phyloP scores from a whole-genome alignment of 805 yeast genomes.

The Groenewaldozyma tartarivorans region DNA sequence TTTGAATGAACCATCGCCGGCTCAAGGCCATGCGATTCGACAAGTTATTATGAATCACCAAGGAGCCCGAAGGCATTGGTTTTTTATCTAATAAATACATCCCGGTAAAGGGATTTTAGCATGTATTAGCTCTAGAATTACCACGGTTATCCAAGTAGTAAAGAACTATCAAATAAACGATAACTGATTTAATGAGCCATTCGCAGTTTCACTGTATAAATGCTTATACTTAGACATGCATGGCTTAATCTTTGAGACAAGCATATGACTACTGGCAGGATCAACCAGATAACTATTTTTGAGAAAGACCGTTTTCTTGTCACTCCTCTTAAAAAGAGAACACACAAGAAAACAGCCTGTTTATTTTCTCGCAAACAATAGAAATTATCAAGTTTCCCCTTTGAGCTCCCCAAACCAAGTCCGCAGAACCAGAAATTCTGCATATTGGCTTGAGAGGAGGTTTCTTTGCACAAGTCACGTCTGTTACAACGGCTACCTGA shows the following conservation, averaged over 20 bases:
- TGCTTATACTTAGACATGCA: conserved; percentile 42
- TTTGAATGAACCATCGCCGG: conserved; percentile 41
- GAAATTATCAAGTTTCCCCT: conserved; percentile 12
- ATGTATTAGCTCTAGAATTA: conserved; percentile 42
- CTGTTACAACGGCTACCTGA: conserved; percentile 15
- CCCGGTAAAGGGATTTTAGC: conserved; percentile 34
- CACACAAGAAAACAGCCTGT: not conserved
- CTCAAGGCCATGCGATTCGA: conserved; percentile 35
- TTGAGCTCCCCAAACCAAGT: conserved; percentile 15
- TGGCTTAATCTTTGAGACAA: conserved; percentile 45
- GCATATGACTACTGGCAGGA: conserved; percentile 46
- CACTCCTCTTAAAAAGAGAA: not conserved
- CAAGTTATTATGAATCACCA: conserved; percentile 30
- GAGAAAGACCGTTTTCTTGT: not conserved
- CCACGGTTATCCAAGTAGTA: conserved; percentile 41
- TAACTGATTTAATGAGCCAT: conserved; percentile 43
- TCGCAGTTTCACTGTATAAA: conserved; percentile 41
- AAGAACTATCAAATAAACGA: conserved; percentile 41
- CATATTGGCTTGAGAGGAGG: conserved; percentile 16
- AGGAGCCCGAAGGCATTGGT: conserved; percentile 36
- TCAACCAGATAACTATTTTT: conserved; percentile 36
- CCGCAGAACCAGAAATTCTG: conserved; percentile 9
- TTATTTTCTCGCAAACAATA: conserved; percentile 19
- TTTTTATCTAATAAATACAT: conserved; percentile 39
- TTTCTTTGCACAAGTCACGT: conserved; percentile 15